phyloP scores from a whole-genome alignment of 176 grass and related monocot species.

The Phoenix roebelenii region DNA sequence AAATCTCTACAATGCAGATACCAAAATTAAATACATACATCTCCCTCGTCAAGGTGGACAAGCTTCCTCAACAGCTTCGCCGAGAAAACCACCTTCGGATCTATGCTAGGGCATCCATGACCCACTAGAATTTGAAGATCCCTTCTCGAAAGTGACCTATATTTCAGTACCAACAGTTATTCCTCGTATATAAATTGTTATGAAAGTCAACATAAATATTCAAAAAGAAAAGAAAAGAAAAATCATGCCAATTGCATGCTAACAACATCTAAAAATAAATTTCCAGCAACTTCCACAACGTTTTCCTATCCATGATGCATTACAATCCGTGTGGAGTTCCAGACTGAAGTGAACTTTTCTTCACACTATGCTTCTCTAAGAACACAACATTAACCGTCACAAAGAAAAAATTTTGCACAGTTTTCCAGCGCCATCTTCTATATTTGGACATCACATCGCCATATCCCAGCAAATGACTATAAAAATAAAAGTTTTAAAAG shows the following conservation, averaged over 20 bases:
- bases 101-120: constrained; percentile 78
- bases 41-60: constrained; percentile 92
- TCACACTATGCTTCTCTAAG: too few relatives aligned
- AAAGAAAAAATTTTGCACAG: too few relatives aligned
- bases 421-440: too few relatives aligned
- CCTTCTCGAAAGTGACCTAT: constrained; percentile 65
- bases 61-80: constrained; percentile 87
- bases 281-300: too few relatives aligned
- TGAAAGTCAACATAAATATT: background rate
- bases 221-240: too few relatives aligned
- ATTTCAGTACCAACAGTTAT: constrained; percentile 5
- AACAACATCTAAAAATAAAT: too few relatives aligned
- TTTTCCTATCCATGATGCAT: too few relatives aligned
- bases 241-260: too few relatives aligned
- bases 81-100: constrained; percentile 77
- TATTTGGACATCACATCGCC: too few relatives aligned
- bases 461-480: background rate
- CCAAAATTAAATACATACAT: constrained; percentile 50
- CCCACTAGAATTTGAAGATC: constrained; percentile 86
- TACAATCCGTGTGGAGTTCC: too few relatives aligned
- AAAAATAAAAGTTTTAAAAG: background rate
- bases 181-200: background rate
- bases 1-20: background rate
- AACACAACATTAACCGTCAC: too few relatives aligned
- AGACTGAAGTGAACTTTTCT: too few relatives aligned